Percentiles rank a stretch among this genome's conserved stretches.
Conservation (phyloP, 768 basidiomycete genomes). For the Macrocybe gigantea region DNA sequence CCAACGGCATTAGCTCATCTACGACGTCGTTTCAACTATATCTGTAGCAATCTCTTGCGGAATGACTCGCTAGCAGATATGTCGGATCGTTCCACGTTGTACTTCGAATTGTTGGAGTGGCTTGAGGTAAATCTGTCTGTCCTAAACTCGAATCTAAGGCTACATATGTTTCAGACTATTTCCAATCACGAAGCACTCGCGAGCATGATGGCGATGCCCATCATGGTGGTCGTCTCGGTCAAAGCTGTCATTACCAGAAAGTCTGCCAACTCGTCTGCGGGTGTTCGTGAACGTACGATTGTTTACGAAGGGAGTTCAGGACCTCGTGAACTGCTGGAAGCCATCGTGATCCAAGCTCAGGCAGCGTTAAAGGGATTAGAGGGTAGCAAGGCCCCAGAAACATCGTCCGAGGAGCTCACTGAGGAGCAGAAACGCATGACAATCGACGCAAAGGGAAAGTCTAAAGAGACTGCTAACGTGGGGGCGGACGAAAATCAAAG, state of each 20-base stretch:
- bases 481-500: conserved; percentile 72
- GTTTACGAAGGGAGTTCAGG: conserved; percentile 88
- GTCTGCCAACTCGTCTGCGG: conserved; percentile 34
- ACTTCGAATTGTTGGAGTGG: conserved; percentile 90
- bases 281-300: conserved; percentile 74
- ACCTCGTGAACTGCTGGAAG: conserved; percentile 88
- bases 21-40: conserved; percentile 82
- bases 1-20: conserved; percentile 91
- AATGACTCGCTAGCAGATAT: conserved; percentile 94
- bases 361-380: conserved; percentile 88
- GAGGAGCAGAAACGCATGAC: conserved; percentile 91
- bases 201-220: conserved; percentile 96
- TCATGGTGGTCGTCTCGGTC: conserved; percentile 76
- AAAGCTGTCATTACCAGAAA: conserved; percentile 60
- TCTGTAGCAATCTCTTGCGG: conserved; percentile 78
- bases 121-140: conserved; percentile 60
- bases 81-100: conserved; percentile 81
- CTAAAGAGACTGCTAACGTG: conserved; percentile 42
- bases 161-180: conserved; percentile 55
- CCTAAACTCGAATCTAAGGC: conserved; percentile 3
- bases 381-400: conserved; percentile 46
- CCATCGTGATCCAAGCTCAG: conserved; percentile 86
- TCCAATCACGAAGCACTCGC: conserved; percentile 91
- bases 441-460: conserved; percentile 57
- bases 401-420: conserved; percentile 60